phyloP scores from a whole-genome alignment of 208 protist species.

The Leishmania amazonensis region DNA sequence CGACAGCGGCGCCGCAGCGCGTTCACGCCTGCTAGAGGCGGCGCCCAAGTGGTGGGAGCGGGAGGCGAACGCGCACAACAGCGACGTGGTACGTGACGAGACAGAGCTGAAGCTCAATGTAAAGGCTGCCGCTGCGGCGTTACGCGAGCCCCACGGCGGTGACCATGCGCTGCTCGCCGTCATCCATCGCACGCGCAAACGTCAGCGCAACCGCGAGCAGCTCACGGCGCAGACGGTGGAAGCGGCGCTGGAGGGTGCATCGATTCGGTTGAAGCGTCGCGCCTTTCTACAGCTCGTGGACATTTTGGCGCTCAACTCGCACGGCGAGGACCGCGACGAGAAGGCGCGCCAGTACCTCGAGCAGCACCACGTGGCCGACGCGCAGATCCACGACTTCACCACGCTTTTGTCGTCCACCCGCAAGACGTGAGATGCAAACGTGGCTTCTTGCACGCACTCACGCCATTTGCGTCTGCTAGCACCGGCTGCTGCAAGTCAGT shows the following conservation, averaged over 20 bases:
- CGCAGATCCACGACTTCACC: slow-evolving; percentile 9
- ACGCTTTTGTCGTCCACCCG: background rate
- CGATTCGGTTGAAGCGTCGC: slow-evolving; percentile 13
- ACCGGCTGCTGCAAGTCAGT: background rate
- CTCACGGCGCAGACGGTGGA: slow-evolving; percentile 11
- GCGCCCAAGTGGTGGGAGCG: slow-evolving; percentile 16
- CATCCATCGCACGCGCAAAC: slow-evolving; percentile 22
- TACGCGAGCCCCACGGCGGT: slow-evolving; percentile 4
- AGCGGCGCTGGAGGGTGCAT: slow-evolving; percentile 6
- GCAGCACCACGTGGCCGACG: slow-evolving; percentile 11
- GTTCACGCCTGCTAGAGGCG: slow-evolving; percentile 10
- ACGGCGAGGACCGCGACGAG: background rate
- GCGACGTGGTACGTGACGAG: background rate
- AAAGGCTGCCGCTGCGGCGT: slow-evolving; percentile 11
- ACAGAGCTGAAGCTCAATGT: slow-evolving; percentile 19
- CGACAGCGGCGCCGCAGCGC: background rate
- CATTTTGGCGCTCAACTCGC: slow-evolving; percentile 9
- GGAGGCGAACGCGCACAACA: background rate
- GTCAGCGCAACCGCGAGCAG: slow-evolving; percentile 1
- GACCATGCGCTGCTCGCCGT: slow-evolving; percentile 26
- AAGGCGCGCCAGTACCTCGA: slow-evolving; percentile 11
- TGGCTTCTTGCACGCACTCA: background rate
- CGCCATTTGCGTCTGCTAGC: background rate
- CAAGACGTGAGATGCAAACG: background rate
- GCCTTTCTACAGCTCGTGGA: slow-evolving; percentile 15